Base-by-base conservation (phyloP, 2,329 filamentous ascomycete genomes). In the Aspergillus sp. region DNA sequence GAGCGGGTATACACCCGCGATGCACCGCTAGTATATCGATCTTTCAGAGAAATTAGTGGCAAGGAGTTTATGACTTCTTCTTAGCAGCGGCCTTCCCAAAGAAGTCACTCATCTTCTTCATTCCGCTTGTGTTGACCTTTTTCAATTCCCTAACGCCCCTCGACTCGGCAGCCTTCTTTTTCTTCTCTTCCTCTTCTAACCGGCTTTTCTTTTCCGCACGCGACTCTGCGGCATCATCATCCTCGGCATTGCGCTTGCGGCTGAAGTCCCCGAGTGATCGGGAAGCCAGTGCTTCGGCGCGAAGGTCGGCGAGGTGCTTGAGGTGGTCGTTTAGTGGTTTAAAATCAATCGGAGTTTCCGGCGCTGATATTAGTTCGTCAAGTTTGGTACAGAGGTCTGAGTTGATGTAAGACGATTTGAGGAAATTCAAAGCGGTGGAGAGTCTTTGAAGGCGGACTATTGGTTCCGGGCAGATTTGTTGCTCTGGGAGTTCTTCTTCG, bases 91-190 rank as follows among this genome's bases (percentile, higher is more conserved):
- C 69, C 77, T 93, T 96, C 59, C 86, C 86, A 74, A 99, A 99
- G 77, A 99, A 99, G 60, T 88, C 85, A 71, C 90, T 96, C 84
- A 99, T 84, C 80, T 98, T 99, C 83, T 90, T 95, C 95, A 99
- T 99, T 1, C 95, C 95, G 20, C 78, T 85, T 0, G 89, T 93
- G 75, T 98, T 90, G 48, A 93, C 93, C 78, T 98, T 99, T 72
- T 89, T 89, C 68, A 99, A 73, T 48, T 93, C 84, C 70, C 87
- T 88, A 1, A 97, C 85, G 0, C 86, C 93, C 26, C 86, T 82
- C 61, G 89, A 95, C 76, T 90, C 84, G 22, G 79, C 80, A 3
- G 84, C 85, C 77, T 96, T 93, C 75, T 88, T 93, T 73, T 85
- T 88, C 77, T 88, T 89, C 58, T 96, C 93, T 58, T 96, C 93